A percentile compares a stretch with the other conserved stretches of the same genome.
Conservation (phyloP, 148 eudicot species). For the Vaccinium macrocarpon region DNA sequence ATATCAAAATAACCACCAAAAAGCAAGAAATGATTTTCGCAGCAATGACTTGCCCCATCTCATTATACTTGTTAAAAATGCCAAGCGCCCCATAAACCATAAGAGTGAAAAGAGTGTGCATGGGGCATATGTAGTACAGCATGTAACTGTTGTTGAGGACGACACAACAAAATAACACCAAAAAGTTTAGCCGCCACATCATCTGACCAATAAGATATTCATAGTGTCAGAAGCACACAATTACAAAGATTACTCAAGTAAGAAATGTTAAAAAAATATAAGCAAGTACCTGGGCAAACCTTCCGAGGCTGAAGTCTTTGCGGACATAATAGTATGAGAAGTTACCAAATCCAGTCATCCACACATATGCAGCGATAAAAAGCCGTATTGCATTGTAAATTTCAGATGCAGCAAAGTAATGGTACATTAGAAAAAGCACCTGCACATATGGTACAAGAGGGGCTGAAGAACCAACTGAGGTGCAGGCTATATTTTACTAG, state of each 20-base stretch:
- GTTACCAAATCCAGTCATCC: conserved; percentile 99
- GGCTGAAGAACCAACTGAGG: background rate
- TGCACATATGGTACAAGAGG: conserved; percentile 22
- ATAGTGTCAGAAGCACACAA: conserved; percentile 19
- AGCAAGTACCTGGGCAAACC: conserved; percentile 81
- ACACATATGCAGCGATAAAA: conserved; percentile 91
- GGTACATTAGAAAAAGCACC: conserved; percentile 92
- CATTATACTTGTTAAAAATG: conserved; percentile 71
- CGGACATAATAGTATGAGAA: conserved; percentile 92
- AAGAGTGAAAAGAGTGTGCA: conserved; percentile 98
- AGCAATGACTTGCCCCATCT: conserved; percentile 69
- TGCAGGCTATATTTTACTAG: background rate
- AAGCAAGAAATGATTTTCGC: conserved; percentile 70
- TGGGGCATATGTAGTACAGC: conserved; percentile 93
- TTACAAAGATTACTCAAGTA: background rate
- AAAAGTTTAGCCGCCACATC: conserved; percentile 99
- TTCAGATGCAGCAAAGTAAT: conserved; percentile 92
- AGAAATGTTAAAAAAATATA: background rate
- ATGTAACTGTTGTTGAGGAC: conserved; percentile 79
- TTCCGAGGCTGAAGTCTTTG: conserved; percentile 87
- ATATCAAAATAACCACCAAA: conserved; percentile 70
- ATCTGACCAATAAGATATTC: conserved; percentile 51
- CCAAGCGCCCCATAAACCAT: conserved; percentile 99
- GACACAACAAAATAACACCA: conserved; percentile 75
- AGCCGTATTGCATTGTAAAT: conserved; percentile 88